phyloP scores from a whole-genome alignment of 139 green algal genomes.

The Chlorella sp. region DNA sequence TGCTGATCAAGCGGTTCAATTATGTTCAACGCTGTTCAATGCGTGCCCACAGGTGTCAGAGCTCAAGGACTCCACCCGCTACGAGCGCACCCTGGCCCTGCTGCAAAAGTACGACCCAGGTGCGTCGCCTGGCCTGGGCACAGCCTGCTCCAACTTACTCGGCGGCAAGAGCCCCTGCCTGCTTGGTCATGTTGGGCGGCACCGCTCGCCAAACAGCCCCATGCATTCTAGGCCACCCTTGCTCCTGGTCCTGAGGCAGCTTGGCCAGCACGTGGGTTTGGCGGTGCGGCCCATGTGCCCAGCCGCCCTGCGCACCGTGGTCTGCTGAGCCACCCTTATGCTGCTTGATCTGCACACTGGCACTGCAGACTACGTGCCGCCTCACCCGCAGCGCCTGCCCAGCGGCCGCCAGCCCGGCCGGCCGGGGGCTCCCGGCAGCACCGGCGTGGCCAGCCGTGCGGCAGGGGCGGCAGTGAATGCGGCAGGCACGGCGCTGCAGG shows the following conservation, averaged over 20 bases:
- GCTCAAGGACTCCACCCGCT: conserved; percentile 29
- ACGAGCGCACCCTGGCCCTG: conserved; percentile 21
- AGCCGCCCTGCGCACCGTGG: not conserved
- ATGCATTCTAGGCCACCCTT: not conserved
- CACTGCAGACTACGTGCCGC: conserved; percentile 16
- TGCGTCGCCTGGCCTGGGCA: not conserved
- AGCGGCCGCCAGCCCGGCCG: not conserved
- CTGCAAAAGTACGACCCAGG: conserved; percentile 31
- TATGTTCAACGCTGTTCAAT: too few species aligned
- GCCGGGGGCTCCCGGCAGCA: not conserved
- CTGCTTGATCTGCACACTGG: not conserved
- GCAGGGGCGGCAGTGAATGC: conserved; percentile 13
- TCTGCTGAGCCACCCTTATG: not conserved
- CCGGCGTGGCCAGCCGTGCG: not conserved
- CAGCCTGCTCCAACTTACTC: not conserved
- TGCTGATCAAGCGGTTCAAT: too few species aligned
- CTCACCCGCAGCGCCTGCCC: not conserved
- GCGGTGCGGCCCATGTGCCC: too few species aligned
- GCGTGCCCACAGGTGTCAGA: conserved; percentile 2
- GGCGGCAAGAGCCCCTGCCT: too few species aligned
- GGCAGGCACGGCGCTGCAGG: conserved; percentile 10
- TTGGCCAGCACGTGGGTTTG: too few species aligned
- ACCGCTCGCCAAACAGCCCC: not conserved
- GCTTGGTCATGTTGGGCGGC: not conserved
- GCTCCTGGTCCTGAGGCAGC: not conserved